Percentiles rank a stretch among this genome's conserved stretches.
Evolutionary conservation across 768 basidiomycete genomes (phyloP).

Genomic region (Collybiopsis confluens): DNA sequence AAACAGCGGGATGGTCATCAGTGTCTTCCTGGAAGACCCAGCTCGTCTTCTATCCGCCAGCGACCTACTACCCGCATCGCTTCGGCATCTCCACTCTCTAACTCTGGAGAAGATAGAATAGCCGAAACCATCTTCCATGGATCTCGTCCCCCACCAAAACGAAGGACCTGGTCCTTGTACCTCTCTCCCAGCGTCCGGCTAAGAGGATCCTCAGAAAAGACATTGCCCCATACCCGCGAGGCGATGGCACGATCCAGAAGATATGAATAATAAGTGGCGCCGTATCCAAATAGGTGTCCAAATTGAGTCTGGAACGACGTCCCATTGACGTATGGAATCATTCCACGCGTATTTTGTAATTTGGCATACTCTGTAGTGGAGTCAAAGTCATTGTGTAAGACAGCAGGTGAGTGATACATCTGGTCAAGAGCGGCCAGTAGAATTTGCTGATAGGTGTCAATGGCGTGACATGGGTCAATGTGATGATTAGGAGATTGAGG

Average conservation of each 20-base stretch:
- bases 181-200: slow-evolving; percentile 73
- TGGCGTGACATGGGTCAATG: slow-evolving; percentile 70
- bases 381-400: slow-evolving; percentile 55
- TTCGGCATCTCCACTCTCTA: slow-evolving; percentile 68
- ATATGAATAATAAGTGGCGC: slow-evolving; percentile 97
- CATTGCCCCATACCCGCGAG: slow-evolving; percentile 77
- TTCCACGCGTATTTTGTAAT: slow-evolving; percentile 63
- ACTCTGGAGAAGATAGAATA: slow-evolving; percentile 57
- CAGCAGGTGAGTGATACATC: slow-evolving; percentile 74
- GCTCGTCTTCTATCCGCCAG: slow-evolving; percentile 82
- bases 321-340: slow-evolving; percentile 78
- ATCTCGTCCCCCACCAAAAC: slow-evolving; percentile 84
- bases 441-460: slow-evolving; percentile 91
- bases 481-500: slow-evolving; percentile 61
- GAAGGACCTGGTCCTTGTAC: slow-evolving; percentile 72
- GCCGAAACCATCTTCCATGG: slow-evolving; percentile 90
- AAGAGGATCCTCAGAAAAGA: slow-evolving; percentile 70
- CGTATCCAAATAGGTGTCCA: slow-evolving; percentile 92
- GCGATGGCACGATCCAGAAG: slow-evolving; percentile 96
- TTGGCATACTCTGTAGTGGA: slow-evolving; percentile 64
- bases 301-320: slow-evolving; percentile 97
- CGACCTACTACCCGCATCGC: slow-evolving; percentile 89
- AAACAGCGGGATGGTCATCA: slow-evolving; percentile 21
- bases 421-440: slow-evolving; percentile 88
- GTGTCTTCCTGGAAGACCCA: slow-evolving; percentile 56